Evolutionary conservation across 2,329 filamentous ascomycete genomes (phyloP), one percentile per base, ranked within the genome.

Genomic region (Exophiala aquamarina): DNA sequence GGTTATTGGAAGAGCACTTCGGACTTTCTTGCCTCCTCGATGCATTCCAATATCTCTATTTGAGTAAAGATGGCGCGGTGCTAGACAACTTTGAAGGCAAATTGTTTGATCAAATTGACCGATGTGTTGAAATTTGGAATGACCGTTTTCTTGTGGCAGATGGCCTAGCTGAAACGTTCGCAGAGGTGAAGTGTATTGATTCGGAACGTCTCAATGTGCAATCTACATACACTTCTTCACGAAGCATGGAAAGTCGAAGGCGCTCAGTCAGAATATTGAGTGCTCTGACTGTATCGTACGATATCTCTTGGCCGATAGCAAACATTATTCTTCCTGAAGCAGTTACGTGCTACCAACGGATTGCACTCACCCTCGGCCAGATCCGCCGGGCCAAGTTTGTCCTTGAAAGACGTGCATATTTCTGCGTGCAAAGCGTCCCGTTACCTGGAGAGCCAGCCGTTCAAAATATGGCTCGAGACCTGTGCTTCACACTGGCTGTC

Each of bases 111-210:
- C 83, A 86, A 39, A 77, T 96, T 35, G 87, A 93, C 56, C 73
- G 66, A 39, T 69, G 70, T 10, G 66, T 75, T 70, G 62, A 66
- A 61, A 67, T 67, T 28, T 96, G 90, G 91, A 84, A 85, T 52
- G 89, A 96, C 63, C 81, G 83, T 15, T 95, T 92, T 61, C 76
- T 86, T 1, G 71, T 96, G 20, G 93, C 87, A 0, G 88, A 91
- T 56, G 69, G 89, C 2, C 83, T 86, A 1, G 86, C 89, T 48
- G 83, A 84, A 46, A 82, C 86, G 0, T 90, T 89, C 62, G 75
- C 72, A 4, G 62, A 61, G 1, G 59, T 80, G 1, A 57, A 68
- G 1, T 69, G 70, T 2, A 66, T 87, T 1, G 80, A 89, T 44
- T 58, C 74, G 2, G 78, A 83, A 39, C 79, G 81, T 15, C 68